Conservation (phyloP, 768 basidiomycete genomes). For the Asterophora lycoperdoides region DNA sequence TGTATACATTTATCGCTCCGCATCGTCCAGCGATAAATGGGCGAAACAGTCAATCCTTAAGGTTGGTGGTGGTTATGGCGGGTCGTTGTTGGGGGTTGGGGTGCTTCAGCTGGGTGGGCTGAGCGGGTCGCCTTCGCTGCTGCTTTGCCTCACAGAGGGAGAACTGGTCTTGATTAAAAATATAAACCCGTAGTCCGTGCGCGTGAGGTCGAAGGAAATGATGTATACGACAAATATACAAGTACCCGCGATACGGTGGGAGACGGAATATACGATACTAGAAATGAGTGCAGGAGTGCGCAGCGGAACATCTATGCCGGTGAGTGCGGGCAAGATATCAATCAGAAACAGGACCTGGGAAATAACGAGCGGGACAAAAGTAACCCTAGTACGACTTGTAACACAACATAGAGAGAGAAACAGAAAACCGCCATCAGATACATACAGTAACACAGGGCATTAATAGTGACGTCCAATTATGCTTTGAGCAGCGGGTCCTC, state of each 20-base stretch:
- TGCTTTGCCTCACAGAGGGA: slow-evolving; percentile 75
- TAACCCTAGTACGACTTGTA: slow-evolving; percentile 16
- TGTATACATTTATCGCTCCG: slow-evolving; percentile 76
- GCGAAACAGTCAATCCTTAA: slow-evolving; percentile 82
- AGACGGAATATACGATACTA: slow-evolving; percentile 16
- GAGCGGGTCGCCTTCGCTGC: slow-evolving; percentile 29
- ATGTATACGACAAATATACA: slow-evolving; percentile 12
- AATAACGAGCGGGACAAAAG: slow-evolving; percentile 20
- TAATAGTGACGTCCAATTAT: slow-evolving; percentile 13
- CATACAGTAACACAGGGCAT: slow-evolving; percentile 11
- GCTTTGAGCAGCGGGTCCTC: slow-evolving; percentile 49
- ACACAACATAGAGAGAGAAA: slow-evolving; percentile 15
- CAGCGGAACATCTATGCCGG: slow-evolving; percentile 21
- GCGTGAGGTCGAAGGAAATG: slow-evolving; percentile 1
- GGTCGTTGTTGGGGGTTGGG: slow-evolving; percentile 77
- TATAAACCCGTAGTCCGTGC: slow-evolving; percentile 19
- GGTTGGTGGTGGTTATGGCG: slow-evolving; percentile 63
- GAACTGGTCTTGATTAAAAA: slow-evolving; percentile 59
- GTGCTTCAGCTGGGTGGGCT: slow-evolving; percentile 33
- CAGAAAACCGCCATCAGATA: slow-evolving; percentile 11
- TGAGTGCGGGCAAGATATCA: slow-evolving; percentile 24
- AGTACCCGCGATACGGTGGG: slow-evolving; percentile 8
- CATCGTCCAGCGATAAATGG: slow-evolving; percentile 46
- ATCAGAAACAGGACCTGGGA: slow-evolving; percentile 22
- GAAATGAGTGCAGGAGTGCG: slow-evolving; percentile 10